Evolutionary conservation across 2,329 filamentous ascomycete genomes (phyloP).

Genomic region (Fusarium pilosicola): DNA sequence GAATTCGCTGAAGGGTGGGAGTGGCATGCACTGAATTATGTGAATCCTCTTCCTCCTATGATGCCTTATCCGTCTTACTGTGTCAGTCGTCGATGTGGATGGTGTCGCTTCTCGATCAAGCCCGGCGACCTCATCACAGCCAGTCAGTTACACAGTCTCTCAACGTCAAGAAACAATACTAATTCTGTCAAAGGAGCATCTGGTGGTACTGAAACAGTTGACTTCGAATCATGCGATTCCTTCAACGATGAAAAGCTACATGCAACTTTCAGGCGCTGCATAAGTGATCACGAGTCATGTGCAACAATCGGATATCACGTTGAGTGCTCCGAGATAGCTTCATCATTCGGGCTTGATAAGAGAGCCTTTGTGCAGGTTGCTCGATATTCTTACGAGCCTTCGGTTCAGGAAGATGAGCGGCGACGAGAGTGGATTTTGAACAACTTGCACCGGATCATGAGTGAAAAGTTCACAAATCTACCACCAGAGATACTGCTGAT

Average conservation of each 20-base stretch:
- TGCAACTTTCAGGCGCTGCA: constrained; percentile 16
- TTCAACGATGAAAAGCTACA: background rate
- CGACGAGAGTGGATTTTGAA: constrained; percentile 9
- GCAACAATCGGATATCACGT: constrained; percentile 22
- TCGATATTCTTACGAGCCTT: constrained; percentile 25
- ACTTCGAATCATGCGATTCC: background rate
- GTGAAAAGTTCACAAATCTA: background rate
- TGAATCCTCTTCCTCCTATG: constrained; percentile 1
- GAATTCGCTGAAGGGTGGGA: constrained; percentile 17
- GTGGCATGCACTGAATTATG: constrained; percentile 6
- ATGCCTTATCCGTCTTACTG: constrained; percentile 22
- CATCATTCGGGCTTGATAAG: background rate
- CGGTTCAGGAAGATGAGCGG: background rate
- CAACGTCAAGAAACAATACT: background rate
- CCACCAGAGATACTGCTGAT: constrained; percentile 14
- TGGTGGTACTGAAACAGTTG: constrained; percentile 6
- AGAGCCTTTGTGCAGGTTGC: constrained; percentile 2
- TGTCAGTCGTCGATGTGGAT: constrained; percentile 23
- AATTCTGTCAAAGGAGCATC: background rate
- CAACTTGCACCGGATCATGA: constrained; percentile 2
- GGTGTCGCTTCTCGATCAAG: constrained; percentile 29
- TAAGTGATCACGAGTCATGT: constrained; percentile 13
- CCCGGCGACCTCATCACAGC: constrained; percentile 12
- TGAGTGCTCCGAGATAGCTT: constrained; percentile 14
- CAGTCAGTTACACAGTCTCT: background rate